Evolutionary conservation across 129 eudicot genomes (phyloP), one percentile per base, ranked within the genome.

Genomic region (Ambrosia artemisiifolia): DNA sequence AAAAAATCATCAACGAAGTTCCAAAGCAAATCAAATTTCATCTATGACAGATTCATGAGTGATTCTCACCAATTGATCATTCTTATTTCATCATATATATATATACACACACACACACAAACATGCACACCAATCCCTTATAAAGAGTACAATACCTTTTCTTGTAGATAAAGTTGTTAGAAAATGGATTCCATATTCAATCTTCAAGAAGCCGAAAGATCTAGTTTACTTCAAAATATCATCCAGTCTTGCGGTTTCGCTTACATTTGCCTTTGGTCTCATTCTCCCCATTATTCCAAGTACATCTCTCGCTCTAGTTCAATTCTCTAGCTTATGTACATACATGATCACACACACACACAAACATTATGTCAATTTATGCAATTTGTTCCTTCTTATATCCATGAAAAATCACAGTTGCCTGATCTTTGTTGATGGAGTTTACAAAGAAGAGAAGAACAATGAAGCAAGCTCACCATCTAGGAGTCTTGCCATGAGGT

Each of bases 201-300:
- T 56, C 95, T 90, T 18, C 74, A 70, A 51, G 80, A 83, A 64
- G 81, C 63, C 33, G 84, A 84, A 49, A 83, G 96, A 54, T 74
- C 84, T 30, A 65, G 49, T 65, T 84, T 74, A 68, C 86, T 94
- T 53, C 88, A 64, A 44, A 81, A 79, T 2, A 78, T 90, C 63
- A 65, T 86, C 57, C 76, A 84, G 14, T 78, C 91, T 13, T 80
- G 83, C 77, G 86, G 80, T 13, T 90, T 78, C 73, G 76, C 78
- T 67, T 86, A 88, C 72, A 70, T 90, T 75, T 94, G 93, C 77
- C 89, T 94, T n/a, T 90, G 97, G 99, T 81, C 87, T 68, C 86
- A 82, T 78, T 53, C 85, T 7, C 82, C 88, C 51, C 84, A 57
- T 5, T 88, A 86, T 35, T 78, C 87, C 74, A 87, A 80, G 98